Base-by-base conservation (phyloP, 345 rosid species). In the Chamaenerion angustifolium region DNA sequence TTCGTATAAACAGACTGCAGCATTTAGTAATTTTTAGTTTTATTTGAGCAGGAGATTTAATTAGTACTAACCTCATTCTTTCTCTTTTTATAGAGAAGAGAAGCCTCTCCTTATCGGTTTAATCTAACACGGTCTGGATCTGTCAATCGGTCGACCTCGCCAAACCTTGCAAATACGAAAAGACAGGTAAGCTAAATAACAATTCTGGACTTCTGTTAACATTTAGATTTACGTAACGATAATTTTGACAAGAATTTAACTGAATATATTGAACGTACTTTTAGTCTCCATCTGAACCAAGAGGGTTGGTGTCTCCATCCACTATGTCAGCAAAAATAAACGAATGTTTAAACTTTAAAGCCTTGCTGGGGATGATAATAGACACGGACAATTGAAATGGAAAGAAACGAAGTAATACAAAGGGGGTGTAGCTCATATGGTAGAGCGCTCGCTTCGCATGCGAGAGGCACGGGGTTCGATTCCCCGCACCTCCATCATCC, bases 381-480 rank as follows among this genome's bases (percentile, higher is more conserved):
- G n/a, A n/a, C n/a, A n/a, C n/a, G n/a, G n/a, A n/a, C n/a, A n/a
- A n/a, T n/a, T n/a, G n/a, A n/a, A n/a, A n/a, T n/a, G n/a, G n/a
- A n/a, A n/a, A 35, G 5, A n/a, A n/a, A n/a, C n/a, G n/a, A n/a
- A n/a, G n/a, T n/a, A n/a, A n/a, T n/a, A n/a, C n/a, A n/a, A n/a
- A n/a, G 73, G 76, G 78, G 76, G 60, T 80, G 94, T 84, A 84
- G 94, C 94, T 88, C 94, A 84, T 72, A 79, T 81, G 94, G 96
- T 84, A 84, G 95, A 92, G 95, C 90, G 82, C 86, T 87, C 88
- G 94, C 95, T 82, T 84, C 81, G 95, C 95, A 87, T 87, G 93
- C 84, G 93, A 87, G 93, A 87, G 95, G 96, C 82, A 82, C 90
- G 82, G 80, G 81, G 94, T 87, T 84, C 85, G 93, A 87, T 83